Base-by-base conservation (phyloP, 176 grass and related monocot genomes). In the Phoenix dactylifera region DNA sequence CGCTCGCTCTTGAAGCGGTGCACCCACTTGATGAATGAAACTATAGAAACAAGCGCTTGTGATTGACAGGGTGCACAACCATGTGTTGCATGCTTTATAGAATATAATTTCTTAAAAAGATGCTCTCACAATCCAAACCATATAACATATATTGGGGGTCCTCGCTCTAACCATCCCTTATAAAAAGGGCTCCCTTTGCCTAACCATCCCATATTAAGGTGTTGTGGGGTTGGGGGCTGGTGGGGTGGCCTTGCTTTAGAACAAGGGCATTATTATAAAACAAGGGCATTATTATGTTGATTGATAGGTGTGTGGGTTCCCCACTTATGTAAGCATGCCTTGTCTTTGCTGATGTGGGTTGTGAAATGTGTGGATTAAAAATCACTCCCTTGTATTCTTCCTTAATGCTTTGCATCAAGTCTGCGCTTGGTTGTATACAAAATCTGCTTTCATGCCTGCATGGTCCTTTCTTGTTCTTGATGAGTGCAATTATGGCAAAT, bases 91-190 rank as follows among this genome's bases (percentile, higher is more conserved):
- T 20, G 20, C 20, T 20, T 20, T 20, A 20, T 20, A 20, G 20
- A 0, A 20, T 20, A 20, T 20, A 20, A 20, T 20, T 20, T 20
- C 20, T 20, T 20, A 20, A 20, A 20, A 20, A 20, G 20, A 20
- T 20, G 20, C 20, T 67, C 51, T 67, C 65, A 67, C 65, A 32
- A 51, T 22, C 25, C 51, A 55, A 17, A 35, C 65, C 51, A 67
- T 51, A 67, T 1, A n/a, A 54, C 12, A 30, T 52, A 24, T 23
- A 5, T 15, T 20, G 32, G 65, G n/a, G 16, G 22, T 0, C 22
- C 24, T 20, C 7, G 1, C n/a, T 15, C 3, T 24, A 14, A 23
- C 15, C 62, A 30, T 23, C 65, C 30, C 30, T 35, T 53, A 55
- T 16, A 16, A 19, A 29, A 29, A 16, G 16, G 12, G 16, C 18